phyloP scores from a whole-genome alignment of 495 filamentous ascomycete genomes.

The Lepidopterella palustris region DNA sequence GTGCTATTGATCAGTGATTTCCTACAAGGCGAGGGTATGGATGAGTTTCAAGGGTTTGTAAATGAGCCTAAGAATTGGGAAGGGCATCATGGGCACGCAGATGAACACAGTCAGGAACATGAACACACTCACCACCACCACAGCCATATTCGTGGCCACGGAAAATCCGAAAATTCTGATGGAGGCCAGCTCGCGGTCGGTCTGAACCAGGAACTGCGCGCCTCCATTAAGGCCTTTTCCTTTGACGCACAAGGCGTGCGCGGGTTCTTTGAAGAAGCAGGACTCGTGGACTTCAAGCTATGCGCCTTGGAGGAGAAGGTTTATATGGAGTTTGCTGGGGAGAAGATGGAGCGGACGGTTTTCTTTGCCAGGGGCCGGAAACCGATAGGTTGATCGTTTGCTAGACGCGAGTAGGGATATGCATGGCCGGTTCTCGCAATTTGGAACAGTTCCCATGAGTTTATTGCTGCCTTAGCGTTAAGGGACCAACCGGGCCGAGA shows the following conservation, averaged over 20 bases:
- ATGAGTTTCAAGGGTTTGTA: constrained; percentile 22
- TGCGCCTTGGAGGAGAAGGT: constrained; percentile 14
- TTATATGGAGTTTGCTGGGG: constrained; percentile 21
- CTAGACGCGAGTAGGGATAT: too few relatives aligned
- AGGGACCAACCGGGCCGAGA: too few relatives aligned
- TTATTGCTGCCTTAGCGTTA: too few relatives aligned
- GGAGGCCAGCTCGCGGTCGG: neutral
- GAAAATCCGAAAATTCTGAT: neutral
- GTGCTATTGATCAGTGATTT: constrained; percentile 63
- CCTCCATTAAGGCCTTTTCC: constrained; percentile 3
- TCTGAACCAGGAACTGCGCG: constrained; percentile 1
- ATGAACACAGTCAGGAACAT: too few relatives aligned
- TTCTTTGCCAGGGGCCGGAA: constrained; percentile 23
- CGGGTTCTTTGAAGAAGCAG: constrained; percentile 20
- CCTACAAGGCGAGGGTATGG: constrained; percentile 36
- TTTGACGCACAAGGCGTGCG: constrained; percentile 16
- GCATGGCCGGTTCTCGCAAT: too few relatives aligned
- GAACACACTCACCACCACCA: too few relatives aligned
- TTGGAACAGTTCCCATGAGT: too few relatives aligned
- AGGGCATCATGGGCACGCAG: constrained; percentile 8
- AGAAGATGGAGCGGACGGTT: constrained; percentile 16
- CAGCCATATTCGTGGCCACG: neutral
- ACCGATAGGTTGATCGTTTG: constrained; percentile 3
- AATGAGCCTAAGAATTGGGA: constrained; percentile 45
- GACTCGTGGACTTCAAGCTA: constrained; percentile 21